These are phyloP conservation scores for Glebionis coronaria DNA, from an alignment of 129 eudicot species.

Conservation along the genomic window DNA sequence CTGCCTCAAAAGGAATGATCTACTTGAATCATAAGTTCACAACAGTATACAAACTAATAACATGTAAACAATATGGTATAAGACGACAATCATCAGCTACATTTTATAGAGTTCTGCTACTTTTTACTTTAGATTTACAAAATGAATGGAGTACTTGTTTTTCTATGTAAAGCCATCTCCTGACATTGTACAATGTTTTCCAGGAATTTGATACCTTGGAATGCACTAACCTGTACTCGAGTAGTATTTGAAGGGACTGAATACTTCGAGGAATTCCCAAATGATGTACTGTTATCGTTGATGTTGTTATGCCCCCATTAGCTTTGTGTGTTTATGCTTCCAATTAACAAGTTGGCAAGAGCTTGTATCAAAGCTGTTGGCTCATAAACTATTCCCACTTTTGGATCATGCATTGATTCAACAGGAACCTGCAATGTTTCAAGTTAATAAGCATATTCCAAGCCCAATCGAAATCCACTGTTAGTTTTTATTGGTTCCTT, in stretches of 20 bases:
- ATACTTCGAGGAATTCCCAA: background rate
- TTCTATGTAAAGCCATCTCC: background rate
- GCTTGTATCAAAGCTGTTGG: constrained; percentile 73
- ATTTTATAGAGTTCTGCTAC: background rate
- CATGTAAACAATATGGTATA: constrained; percentile 12
- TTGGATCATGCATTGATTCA: constrained; percentile 69
- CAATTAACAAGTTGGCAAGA: constrained; percentile 49
- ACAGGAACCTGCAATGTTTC: constrained; percentile 54
- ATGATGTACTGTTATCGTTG: background rate
- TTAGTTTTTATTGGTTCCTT: no score
- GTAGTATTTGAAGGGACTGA: constrained; percentile 2
- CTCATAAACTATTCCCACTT: constrained; percentile 73
- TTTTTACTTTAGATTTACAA: constrained; percentile 19
- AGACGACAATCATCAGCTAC: background rate
- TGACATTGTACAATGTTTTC: background rate
- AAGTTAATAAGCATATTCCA: background rate
- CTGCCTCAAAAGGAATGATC: background rate
- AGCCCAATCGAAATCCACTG: no score
- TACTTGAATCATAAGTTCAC: background rate
- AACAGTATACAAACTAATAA: constrained; percentile 21
- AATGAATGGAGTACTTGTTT: constrained; percentile 9
- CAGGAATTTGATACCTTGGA: background rate
- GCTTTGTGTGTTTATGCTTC: constrained; percentile 25
- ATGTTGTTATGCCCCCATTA: constrained; percentile 11
- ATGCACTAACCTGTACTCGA: constrained; percentile 3